Evolutionary conservation across 208 protist genomes (phyloP).

Genomic region (Leishmania braziliensis): DNA sequence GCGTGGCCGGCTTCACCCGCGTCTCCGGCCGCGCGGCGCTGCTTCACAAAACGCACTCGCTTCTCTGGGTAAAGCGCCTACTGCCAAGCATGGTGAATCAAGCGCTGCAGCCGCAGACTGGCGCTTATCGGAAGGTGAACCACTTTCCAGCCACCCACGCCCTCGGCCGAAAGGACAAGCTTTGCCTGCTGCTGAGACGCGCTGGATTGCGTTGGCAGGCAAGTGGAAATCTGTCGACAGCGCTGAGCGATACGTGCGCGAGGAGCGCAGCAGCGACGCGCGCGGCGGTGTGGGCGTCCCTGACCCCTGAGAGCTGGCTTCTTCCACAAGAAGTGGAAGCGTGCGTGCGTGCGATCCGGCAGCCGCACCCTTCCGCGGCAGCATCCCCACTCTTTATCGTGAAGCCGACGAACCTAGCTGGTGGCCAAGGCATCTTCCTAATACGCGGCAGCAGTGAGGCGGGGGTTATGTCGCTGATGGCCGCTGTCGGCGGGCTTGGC

Average conservation of each 20-base stretch:
- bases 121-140: slow-evolving; percentile 79
- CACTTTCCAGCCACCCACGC: slow-evolving; percentile 89
- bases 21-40: slow-evolving; percentile 34
- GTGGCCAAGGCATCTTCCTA: slow-evolving; percentile 73
- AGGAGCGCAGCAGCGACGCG: not conserved
- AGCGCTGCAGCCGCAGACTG: not conserved
- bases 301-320: slow-evolving; percentile 33
- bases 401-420: slow-evolving; percentile 69
- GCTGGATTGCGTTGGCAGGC: slow-evolving; percentile 30
- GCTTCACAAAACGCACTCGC: slow-evolving; percentile 45
- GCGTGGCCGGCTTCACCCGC: slow-evolving; percentile 46
- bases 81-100: slow-evolving; percentile 42
- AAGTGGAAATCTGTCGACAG: not conserved
- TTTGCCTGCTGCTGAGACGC: slow-evolving; percentile 57
- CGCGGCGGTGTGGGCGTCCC: slow-evolving; percentile 9
- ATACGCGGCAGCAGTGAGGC: slow-evolving; percentile 24
- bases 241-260: not conserved
- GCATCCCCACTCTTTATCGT: slow-evolving; percentile 63
- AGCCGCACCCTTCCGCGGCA: slow-evolving; percentile 13
- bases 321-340: slow-evolving; percentile 58
- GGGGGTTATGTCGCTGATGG: slow-evolving; percentile 9
- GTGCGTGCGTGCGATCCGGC: slow-evolving; percentile 32
- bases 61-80: slow-evolving; percentile 73
- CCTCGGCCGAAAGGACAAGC: slow-evolving; percentile 81
- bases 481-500: slow-evolving; percentile 11